A percentile compares a stretch with the other conserved stretches of the same genome.
Evolutionary conservation across 148 eudicot species (phyloP).

Genomic region (Hydrangea macrophylla): DNA sequence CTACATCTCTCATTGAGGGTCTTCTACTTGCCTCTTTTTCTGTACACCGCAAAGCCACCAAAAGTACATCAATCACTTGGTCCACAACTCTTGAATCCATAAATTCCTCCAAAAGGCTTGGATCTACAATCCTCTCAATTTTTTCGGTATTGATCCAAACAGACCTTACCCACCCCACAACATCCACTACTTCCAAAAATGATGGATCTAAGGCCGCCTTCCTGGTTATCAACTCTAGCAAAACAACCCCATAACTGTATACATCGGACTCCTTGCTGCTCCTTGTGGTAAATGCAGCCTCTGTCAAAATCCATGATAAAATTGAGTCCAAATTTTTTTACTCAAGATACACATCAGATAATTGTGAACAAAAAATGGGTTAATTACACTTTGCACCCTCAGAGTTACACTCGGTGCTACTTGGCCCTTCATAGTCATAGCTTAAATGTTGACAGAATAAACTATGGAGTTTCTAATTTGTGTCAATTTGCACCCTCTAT

Average conservation of each 20-base stretch:
- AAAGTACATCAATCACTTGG: constrained; percentile 55
- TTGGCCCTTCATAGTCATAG: too few species aligned
- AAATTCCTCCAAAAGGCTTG: constrained; percentile 47
- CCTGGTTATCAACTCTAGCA: constrained; percentile 67
- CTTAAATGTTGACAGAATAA: too few species aligned
- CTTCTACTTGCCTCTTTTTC: constrained; percentile 61
- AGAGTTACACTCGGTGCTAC: too few species aligned
- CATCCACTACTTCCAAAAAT: constrained; percentile 39
- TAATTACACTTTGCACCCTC: too few species aligned
- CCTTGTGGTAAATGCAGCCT: constrained; percentile 57
- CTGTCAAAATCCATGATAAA: constrained; percentile 36
- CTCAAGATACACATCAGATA: too few species aligned
- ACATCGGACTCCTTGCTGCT: constrained; percentile 71
- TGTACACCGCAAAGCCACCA: constrained; percentile 67
- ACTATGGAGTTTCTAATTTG: too few species aligned
- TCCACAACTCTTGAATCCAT: constrained; percentile 41
- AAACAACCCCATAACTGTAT: constrained; percentile 81
- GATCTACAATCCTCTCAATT: constrained; percentile 51
- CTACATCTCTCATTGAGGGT: constrained; percentile 78
- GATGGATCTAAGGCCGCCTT: constrained; percentile 54
- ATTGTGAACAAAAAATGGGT: too few species aligned
- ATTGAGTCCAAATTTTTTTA: too few species aligned
- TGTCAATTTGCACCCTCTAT: too few species aligned
- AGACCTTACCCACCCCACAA: constrained; percentile 54
- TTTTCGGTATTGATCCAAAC: constrained; percentile 43